Percentiles rank a stretch among this genome's conserved stretches.
These are phyloP conservation scores for Trypanosoma mega DNA, from an alignment of 208 protist genomes.

Conservation along the genomic window DNA sequence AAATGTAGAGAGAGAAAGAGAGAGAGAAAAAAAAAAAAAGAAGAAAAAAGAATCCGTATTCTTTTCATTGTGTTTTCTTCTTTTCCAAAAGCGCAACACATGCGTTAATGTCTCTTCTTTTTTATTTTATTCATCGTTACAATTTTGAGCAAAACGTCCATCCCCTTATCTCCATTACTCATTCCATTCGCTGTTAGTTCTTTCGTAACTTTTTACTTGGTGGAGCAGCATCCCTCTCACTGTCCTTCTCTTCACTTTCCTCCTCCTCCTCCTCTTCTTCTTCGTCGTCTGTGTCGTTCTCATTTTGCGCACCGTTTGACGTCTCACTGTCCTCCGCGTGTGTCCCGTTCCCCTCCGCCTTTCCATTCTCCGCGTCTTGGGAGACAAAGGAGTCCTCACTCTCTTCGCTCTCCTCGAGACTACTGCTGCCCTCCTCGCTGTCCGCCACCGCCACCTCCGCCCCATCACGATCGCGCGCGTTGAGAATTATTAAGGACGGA, in stretches of 20 bases:
- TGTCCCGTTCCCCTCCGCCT: constrained; percentile 19
- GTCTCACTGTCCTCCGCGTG: no score
- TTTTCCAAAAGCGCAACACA: not conserved
- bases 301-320: no score
- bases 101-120: constrained; percentile 1
- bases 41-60: no score
- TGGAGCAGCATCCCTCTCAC: no score
- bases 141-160: no score
- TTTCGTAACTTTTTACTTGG: no score
- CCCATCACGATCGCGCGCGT: constrained; percentile 49
- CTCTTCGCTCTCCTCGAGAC: constrained; percentile 24
- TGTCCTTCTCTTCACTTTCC: no score
- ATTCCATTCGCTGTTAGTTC: not conserved
- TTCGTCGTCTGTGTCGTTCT: no score
- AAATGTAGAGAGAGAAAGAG: not conserved
- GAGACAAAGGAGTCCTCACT: constrained; percentile 20
- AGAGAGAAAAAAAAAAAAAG: not conserved
- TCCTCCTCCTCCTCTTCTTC: constrained; percentile 19
- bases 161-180: no score
- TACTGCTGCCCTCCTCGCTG: constrained; percentile 33
- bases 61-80: not conserved
- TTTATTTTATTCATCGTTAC: constrained; percentile 11
- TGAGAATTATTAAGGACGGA: constrained; percentile 44
- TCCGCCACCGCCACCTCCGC: constrained; percentile 49
- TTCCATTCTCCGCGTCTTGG: constrained; percentile 1